phyloP scores from a whole-genome alignment of 495 filamentous ascomycete species.

The Trichoderma reesei region DNA sequence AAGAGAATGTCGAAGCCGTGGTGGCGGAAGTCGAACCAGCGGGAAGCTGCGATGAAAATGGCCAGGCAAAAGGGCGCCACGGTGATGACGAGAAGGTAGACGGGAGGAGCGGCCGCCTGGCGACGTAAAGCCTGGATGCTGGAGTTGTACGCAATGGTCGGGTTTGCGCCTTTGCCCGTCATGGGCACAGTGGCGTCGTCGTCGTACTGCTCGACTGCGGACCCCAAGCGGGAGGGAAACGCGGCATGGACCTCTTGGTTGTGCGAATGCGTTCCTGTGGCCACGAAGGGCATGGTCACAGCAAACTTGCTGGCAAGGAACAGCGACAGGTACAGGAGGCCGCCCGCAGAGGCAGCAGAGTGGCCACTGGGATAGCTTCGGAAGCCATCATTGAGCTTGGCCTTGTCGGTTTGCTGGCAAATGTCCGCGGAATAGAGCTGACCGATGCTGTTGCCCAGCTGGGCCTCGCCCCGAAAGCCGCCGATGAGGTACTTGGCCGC shows the following conservation, averaged over 20 bases:
- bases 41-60: slow-evolving; percentile 47
- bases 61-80: slow-evolving; percentile 50
- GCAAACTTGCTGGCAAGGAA: slow-evolving; percentile 55
- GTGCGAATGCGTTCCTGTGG: slow-evolving; percentile 27
- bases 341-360: slow-evolving; percentile 55
- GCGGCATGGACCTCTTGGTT: slow-evolving; percentile 30
- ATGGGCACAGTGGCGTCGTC: neutral
- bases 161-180: neutral
- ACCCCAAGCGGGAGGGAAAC: slow-evolving; percentile 38
- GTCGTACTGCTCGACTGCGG: neutral
- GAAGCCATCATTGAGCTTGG: slow-evolving; percentile 74
- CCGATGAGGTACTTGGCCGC: slow-evolving; percentile 33
- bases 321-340: slow-evolving; percentile 70
- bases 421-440: slow-evolving; percentile 54
- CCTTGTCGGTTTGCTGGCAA: slow-evolving; percentile 56
- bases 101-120: slow-evolving; percentile 57
- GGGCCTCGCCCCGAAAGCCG: slow-evolving; percentile 15
- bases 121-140: slow-evolving; percentile 31
- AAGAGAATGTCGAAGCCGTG: slow-evolving; percentile 85
- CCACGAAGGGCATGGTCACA: slow-evolving; percentile 48
- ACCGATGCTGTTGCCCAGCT: slow-evolving; percentile 29
- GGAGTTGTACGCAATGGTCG: neutral
- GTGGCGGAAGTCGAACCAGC: slow-evolving; percentile 73
- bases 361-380: slow-evolving; percentile 74
- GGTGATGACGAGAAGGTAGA: slow-evolving; percentile 62